Evolutionary conservation across 306 rosid genomes (phyloP).

Genomic region (Malus fusca): DNA sequence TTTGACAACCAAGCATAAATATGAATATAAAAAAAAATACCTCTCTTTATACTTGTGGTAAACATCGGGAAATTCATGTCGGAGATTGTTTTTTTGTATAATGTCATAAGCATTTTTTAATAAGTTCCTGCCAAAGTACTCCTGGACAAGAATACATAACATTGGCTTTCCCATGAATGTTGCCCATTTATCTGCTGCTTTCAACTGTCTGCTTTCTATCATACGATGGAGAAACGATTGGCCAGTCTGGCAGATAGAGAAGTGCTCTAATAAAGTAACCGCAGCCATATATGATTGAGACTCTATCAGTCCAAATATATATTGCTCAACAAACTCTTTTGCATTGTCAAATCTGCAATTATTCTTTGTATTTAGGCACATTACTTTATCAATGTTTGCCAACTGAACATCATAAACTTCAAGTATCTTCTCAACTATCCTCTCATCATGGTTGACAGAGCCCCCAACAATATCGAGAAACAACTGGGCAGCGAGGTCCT

Average conservation of each 20-base stretch:
- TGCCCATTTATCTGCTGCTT: slow-evolving; percentile 98
- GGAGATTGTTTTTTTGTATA: slow-evolving; percentile 69
- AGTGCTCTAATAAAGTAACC: slow-evolving; percentile 76
- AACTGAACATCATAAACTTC: slow-evolving; percentile 64
- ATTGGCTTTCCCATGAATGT: slow-evolving; percentile 76
- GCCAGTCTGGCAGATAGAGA: slow-evolving; percentile 54
- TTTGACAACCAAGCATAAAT: neutral
- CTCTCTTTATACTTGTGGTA: slow-evolving; percentile 77
- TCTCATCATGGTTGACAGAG: slow-evolving; percentile 60
- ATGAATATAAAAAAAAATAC: slow-evolving; percentile 25
- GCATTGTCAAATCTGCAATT: slow-evolving; percentile 41
- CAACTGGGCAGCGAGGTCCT: slow-evolving; percentile 60
- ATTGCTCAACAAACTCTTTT: slow-evolving; percentile 44
- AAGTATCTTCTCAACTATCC: slow-evolving; percentile 59
- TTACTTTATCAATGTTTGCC: slow-evolving; percentile 47
- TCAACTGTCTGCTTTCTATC: slow-evolving; percentile 60
- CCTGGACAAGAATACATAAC: slow-evolving; percentile 59
- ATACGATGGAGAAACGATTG: slow-evolving; percentile 60
- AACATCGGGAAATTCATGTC: slow-evolving; percentile 68
- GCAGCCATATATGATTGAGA: slow-evolving; percentile 57
- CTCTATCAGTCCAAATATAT: slow-evolving; percentile 50
- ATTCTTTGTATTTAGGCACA: slow-evolving; percentile 39
- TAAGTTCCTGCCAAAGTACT: slow-evolving; percentile 55
- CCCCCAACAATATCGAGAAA: slow-evolving; percentile 61
- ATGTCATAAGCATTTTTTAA: slow-evolving; percentile 62